A percentile compares a stretch with the other conserved stretches of the same genome.
Evolutionary conservation across 257 asterid genomes (phyloP).

Genomic region (Solanum peruvianum): DNA sequence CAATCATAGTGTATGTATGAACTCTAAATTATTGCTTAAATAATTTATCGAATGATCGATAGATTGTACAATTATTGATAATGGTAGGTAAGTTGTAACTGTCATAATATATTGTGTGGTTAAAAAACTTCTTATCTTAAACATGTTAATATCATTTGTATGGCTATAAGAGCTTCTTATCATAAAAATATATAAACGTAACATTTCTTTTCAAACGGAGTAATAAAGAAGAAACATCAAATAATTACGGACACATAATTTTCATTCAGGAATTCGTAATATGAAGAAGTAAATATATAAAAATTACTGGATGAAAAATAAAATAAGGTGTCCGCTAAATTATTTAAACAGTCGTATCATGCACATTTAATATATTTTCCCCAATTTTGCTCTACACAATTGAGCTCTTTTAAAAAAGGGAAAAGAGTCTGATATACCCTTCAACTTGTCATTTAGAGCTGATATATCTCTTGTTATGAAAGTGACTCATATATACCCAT

Average conservation of each 20-base stretch:
- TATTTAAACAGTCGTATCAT: background rate
- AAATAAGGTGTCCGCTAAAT: accelerated
- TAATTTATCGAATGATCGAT: no score
- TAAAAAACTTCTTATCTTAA: no score
- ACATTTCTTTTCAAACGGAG: accelerated
- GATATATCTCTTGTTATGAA: no score
- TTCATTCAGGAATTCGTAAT: accelerated
- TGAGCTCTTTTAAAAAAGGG: no score
- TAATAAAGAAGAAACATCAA: no score
- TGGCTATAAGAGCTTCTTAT: background rate
- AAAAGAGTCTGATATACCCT: no score
- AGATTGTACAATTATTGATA: background rate
- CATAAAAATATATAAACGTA: no score
- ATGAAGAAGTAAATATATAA: no score
- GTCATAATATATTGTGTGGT: background rate
- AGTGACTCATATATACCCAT: no score
- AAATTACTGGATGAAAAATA: no score
- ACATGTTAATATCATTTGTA: background rate
- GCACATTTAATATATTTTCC: no score
- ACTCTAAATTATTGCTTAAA: background rate
- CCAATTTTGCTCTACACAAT: background rate
- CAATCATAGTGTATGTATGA: background rate
- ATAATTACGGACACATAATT: accelerated
- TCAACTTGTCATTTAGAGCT: no score
- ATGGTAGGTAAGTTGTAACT: background rate